A percentile compares a stretch with the other conserved stretches of the same genome.
phyloP scores from a whole-genome alignment of 2,329 filamentous ascomycete genomes.

The Fusarium ramigenum region DNA sequence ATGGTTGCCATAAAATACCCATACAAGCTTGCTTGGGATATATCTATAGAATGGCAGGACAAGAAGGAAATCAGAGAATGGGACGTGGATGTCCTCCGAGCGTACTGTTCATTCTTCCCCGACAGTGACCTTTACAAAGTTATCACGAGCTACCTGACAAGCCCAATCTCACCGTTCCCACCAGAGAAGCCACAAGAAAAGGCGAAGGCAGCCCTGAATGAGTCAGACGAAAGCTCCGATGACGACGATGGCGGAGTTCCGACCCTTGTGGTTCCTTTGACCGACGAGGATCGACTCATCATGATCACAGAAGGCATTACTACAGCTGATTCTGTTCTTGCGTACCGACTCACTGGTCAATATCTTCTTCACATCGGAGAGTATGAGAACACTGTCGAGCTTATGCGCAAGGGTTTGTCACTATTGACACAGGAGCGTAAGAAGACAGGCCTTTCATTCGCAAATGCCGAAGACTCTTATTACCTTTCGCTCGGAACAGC shows the following conservation, averaged over 20 bases:
- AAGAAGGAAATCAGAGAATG: conserved; percentile 76
- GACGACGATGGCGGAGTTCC: conserved; percentile 66
- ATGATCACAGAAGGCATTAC: conserved; percentile 81
- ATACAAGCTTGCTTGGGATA: conserved; percentile 89
- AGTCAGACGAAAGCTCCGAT: conserved; percentile 66
- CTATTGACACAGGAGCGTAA: conserved; percentile 67
- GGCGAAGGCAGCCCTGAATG: conserved; percentile 40
- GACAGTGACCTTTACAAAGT: conserved; percentile 84
- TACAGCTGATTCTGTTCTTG: conserved; percentile 76
- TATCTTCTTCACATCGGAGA: conserved; percentile 89
- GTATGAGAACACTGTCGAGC: conserved; percentile 81
- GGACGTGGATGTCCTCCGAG: conserved; percentile 79
- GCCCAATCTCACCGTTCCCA: conserved; percentile 85
- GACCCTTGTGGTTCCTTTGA: conserved; percentile 66
- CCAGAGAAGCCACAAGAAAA: conserved; percentile 43
- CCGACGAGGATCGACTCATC: conserved; percentile 80
- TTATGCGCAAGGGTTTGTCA: conserved; percentile 77
- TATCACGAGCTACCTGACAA: conserved; percentile 82
- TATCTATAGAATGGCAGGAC: conserved; percentile 90
- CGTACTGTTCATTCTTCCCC: conserved; percentile 86
- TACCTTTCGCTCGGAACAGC: conserved; percentile 85
- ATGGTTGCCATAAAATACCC: conserved; percentile 98
- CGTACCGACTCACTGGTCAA: conserved; percentile 83
- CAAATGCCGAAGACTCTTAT: conserved; percentile 77
- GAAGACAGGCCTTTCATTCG: conserved; percentile 74